Evolutionary conservation across 257 asterid genomes (phyloP).

Genomic region (Solanum bukasovii): DNA sequence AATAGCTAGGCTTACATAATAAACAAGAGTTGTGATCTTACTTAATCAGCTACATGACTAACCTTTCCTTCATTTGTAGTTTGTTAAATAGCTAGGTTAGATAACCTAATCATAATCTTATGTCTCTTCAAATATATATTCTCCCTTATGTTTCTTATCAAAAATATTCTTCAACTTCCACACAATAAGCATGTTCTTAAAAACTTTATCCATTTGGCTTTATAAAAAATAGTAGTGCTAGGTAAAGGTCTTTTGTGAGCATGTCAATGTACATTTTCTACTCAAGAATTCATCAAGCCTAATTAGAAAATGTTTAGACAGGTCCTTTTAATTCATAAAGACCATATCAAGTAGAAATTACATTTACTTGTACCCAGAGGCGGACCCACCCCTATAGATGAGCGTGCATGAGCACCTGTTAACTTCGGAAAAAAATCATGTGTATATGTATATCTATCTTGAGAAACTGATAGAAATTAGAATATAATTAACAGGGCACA

Average conservation of each 20-base stretch:
- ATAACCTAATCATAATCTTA: neutral
- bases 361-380: neutral
- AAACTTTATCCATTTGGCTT: neutral
- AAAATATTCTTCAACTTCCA: neutral
- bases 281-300: neutral
- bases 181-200: too few relatives aligned
- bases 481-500: too few relatives aligned
- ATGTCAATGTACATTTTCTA: neutral
- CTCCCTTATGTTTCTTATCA: neutral
- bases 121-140: too few relatives aligned
- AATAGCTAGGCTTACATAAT: neutral
- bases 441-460: too few relatives aligned
- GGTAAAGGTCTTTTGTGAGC: neutral
- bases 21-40: neutral
- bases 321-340: neutral
- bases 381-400: too few relatives aligned
- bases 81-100: neutral
- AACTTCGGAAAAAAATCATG: too few relatives aligned
- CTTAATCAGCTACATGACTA: neutral
- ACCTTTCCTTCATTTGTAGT: neutral
- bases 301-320: neutral
- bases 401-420: too few relatives aligned
- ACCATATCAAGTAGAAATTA: neutral
- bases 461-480: too few relatives aligned
- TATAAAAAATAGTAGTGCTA: neutral